phyloP scores from a whole-genome alignment of 164 flowering plant species.

The Litsea cubeba region DNA sequence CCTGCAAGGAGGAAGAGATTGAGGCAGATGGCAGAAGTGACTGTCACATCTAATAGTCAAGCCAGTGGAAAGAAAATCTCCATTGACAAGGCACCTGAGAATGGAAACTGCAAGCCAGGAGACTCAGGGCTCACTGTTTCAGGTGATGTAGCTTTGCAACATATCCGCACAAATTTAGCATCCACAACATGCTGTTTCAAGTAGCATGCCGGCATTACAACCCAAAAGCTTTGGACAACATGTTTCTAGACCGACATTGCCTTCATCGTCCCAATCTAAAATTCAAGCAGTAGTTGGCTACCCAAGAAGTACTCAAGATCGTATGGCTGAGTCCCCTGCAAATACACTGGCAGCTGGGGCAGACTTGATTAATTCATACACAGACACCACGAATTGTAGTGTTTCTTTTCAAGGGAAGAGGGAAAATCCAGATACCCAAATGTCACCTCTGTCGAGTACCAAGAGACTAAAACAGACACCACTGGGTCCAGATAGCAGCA shows the following conservation, averaged over 20 bases:
- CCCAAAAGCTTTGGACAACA: slow-evolving; percentile 41
- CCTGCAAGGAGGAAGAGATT: slow-evolving; percentile 59
- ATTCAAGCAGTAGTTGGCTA: slow-evolving; percentile 40
- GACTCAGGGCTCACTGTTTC: slow-evolving; percentile 37
- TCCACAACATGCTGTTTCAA: slow-evolving; percentile 35
- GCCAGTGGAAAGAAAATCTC: slow-evolving; percentile 70
- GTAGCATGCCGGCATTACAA: slow-evolving; percentile 30
- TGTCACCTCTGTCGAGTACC: slow-evolving; percentile 40
- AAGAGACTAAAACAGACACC: slow-evolving; percentile 53
- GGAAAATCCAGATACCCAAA: slow-evolving; percentile 59
- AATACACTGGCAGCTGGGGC: slow-evolving; percentile 46
- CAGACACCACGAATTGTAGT: slow-evolving; percentile 37
- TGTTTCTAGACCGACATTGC: slow-evolving; percentile 33
- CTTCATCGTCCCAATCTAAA: slow-evolving; percentile 44
- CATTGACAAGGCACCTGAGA: slow-evolving; percentile 61
- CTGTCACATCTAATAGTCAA: slow-evolving; percentile 52
- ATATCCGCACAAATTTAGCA: slow-evolving; percentile 34
- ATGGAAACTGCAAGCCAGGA: slow-evolving; percentile 39
- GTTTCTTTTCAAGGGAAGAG: slow-evolving; percentile 51
- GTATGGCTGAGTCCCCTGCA: slow-evolving; percentile 33
- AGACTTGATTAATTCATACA: slow-evolving; percentile 56
- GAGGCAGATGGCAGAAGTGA: slow-evolving; percentile 60
- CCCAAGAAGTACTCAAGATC: slow-evolving; percentile 50
- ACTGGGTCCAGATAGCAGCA: slow-evolving; percentile 46
- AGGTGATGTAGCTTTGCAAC: slow-evolving; percentile 34